phyloP scores from a whole-genome alignment of 495 filamentous ascomycete species.

The Xylaria flabelliformis region DNA sequence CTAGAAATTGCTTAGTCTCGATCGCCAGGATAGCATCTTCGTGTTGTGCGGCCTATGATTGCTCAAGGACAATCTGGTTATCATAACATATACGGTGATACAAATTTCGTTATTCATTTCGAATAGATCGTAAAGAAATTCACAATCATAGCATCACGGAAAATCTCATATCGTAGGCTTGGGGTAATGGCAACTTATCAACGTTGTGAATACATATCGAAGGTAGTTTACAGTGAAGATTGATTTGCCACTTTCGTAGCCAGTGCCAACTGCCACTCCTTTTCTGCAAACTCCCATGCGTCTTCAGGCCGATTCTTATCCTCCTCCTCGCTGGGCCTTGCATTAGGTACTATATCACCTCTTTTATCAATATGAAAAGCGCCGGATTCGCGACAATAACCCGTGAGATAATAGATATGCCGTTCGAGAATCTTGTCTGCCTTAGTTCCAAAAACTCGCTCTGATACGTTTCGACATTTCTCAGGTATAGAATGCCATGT shows the following conservation, averaged over 20 bases:
- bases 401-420: not conserved
- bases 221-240: not conserved
- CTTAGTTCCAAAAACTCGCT: not conserved
- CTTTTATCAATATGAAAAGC: not conserved
- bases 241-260: not conserved
- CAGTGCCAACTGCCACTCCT: not conserved
- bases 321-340: not conserved
- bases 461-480: not conserved
- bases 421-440: not conserved
- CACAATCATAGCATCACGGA: not conserved
- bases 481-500: not conserved
- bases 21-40: too few relatives aligned
- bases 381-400: not conserved
- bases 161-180: not conserved
- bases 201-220: not conserved
- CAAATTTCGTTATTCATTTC: not conserved
- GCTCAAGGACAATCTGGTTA: too few relatives aligned
- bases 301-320: not conserved
- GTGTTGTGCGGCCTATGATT: too few relatives aligned
- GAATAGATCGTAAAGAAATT: not conserved
- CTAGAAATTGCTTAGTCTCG: too few relatives aligned
- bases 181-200: not conserved
- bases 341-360: not conserved
- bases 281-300: not conserved
- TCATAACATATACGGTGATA: not conserved